Conservation (phyloP, 306 rosid species). For the Hippophae gyantsensis region DNA sequence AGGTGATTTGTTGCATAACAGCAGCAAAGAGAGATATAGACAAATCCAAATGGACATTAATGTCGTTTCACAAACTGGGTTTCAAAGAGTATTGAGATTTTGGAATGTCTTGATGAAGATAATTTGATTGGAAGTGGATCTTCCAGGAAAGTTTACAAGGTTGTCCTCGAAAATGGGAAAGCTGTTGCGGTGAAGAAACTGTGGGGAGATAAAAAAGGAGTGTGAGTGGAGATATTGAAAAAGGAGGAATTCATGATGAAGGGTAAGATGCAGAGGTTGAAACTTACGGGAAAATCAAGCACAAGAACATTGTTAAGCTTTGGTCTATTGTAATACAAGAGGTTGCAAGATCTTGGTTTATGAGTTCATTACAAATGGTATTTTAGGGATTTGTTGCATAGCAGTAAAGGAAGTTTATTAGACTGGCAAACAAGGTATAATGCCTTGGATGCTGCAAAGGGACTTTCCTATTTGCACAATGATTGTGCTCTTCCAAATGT, state of each 20-base stretch:
- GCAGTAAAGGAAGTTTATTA: slow-evolving; percentile 70
- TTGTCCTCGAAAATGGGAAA: slow-evolving; percentile 56
- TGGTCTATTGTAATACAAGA: slow-evolving; percentile 82
- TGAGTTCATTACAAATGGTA: slow-evolving; percentile 94
- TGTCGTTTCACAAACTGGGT: slow-evolving; percentile 88
- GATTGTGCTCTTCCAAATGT: slow-evolving; percentile 89
- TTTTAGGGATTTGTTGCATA: slow-evolving; percentile 85
- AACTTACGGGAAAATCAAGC: slow-evolving; percentile 81
- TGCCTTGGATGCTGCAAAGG: slow-evolving; percentile 84
- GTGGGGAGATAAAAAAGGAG: slow-evolving; percentile 42
- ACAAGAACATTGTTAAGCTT: slow-evolving; percentile 87
- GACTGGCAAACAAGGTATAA: slow-evolving; percentile 87
- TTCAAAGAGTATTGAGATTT: slow-evolving; percentile 72
- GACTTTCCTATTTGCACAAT: slow-evolving; percentile 91
- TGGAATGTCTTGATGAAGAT: slow-evolving; percentile 81
- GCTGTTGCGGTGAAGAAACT: slow-evolving; percentile 80
- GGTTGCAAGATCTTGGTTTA: slow-evolving; percentile 81
- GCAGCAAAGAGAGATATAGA: slow-evolving; percentile 35
- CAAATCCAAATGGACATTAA: slow-evolving; percentile 71
- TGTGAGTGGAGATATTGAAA: slow-evolving; percentile 42
- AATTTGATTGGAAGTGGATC: slow-evolving; percentile 76
- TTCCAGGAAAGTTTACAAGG: slow-evolving; percentile 89
- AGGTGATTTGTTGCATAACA: slow-evolving; percentile 74
- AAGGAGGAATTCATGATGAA: slow-evolving; percentile 37
- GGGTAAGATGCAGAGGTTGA: slow-evolving; percentile 82